Conservation (phyloP, 2,329 filamentous ascomycete species). For the Achaetomium macrosporum region DNA sequence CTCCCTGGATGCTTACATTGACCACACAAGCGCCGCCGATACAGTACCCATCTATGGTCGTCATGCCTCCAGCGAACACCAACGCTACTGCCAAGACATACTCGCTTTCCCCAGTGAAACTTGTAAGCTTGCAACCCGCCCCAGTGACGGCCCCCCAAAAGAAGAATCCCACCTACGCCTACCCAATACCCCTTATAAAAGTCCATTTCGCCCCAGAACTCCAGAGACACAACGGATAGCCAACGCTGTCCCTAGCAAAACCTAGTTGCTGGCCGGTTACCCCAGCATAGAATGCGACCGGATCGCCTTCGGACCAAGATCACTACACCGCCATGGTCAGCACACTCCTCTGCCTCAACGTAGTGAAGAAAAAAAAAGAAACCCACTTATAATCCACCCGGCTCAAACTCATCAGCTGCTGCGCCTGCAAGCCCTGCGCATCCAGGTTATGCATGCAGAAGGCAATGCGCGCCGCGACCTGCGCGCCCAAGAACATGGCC, state of each 20-base stretch:
- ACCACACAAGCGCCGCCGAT: too few relatives aligned
- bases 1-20: too few relatives aligned
- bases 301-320: constrained; percentile 50
- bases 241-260: neutral
- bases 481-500: constrained; percentile 77
- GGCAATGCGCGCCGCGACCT: constrained; percentile 66
- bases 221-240: neutral
- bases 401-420: constrained; percentile 51
- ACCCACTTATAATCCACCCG: constrained; percentile 58
- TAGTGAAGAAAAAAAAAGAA: neutral
- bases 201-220: constrained; percentile 2
- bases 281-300: constrained; percentile 49
- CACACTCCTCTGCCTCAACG: neutral
- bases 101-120: neutral
- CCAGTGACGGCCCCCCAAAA: neutral
- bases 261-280: constrained; percentile 23
- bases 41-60: too few relatives aligned
- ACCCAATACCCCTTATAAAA: neutral
- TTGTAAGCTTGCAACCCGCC: neutral
- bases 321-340: constrained; percentile 33
- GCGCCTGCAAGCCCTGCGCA: constrained; percentile 44
- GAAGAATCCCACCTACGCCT: neutral
- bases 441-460: constrained; percentile 57
- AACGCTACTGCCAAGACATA: too few relatives aligned
- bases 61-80: too few relatives aligned